A percentile compares a stretch with the other conserved stretches of the same genome.
These are phyloP conservation scores for Spathaspora boniae DNA, from an alignment of 805 yeast species.

Conservation along the genomic window DNA sequence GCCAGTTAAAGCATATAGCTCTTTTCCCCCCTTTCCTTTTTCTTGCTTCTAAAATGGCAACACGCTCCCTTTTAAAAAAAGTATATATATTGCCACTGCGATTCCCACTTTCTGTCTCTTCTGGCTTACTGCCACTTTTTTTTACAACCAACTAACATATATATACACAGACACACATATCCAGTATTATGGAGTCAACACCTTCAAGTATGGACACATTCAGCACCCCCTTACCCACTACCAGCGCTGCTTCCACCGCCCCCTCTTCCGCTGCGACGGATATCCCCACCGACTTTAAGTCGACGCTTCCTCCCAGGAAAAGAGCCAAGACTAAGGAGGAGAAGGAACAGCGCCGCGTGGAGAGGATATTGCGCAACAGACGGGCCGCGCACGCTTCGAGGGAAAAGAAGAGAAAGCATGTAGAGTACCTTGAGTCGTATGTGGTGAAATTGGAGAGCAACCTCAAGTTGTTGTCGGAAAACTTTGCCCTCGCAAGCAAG, in stretches of 20 bases:
- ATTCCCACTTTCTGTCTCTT: no score
- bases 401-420: conserved; percentile 91
- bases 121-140: no score
- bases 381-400: conserved; percentile 97
- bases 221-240: not conserved
- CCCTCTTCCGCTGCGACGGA: conserved; percentile 2
- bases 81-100: no score
- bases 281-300: conserved; percentile 23
- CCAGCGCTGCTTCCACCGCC: not conserved
- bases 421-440: conserved; percentile 74
- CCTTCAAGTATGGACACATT: not conserved
- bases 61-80: no score
- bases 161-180: no score
- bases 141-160: no score
- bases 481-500: conserved; percentile 18
- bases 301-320: conserved; percentile 85
- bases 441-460: conserved; percentile 43
- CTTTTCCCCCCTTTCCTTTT: no score
- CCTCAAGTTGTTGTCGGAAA: conserved; percentile 20
- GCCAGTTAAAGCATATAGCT: no score
- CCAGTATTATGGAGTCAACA: not conserved
- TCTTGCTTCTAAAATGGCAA: no score
- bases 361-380: conserved; percentile 87
- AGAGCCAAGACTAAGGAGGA: conserved; percentile 96
- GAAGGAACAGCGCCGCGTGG: conserved; percentile 93